Conservation (phyloP, 768 basidiomycete species). For the Auriculariales sp. region DNA sequence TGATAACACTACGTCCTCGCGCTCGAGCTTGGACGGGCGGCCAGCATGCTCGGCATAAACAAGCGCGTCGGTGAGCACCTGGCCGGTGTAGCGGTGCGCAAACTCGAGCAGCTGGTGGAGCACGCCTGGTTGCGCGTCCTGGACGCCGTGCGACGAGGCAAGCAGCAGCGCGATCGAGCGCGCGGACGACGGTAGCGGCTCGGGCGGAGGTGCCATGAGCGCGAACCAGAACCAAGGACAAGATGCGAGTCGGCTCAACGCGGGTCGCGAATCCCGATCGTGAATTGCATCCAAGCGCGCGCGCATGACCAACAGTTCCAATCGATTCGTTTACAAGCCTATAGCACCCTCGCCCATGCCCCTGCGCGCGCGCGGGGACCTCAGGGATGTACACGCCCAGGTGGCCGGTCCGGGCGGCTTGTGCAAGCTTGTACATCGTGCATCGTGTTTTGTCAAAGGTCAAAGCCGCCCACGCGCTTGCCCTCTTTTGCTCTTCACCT, state of each 20-base stretch:
- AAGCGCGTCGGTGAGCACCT: slow-evolving; percentile 71
- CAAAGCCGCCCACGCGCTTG: too few species aligned
- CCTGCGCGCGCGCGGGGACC: background rate
- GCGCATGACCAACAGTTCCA: background rate
- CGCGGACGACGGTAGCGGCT: slow-evolving; percentile 73
- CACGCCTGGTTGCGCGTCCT: slow-evolving; percentile 76
- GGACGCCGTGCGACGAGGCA: slow-evolving; percentile 69
- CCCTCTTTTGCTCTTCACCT: too few species aligned
- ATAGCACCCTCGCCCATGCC: background rate
- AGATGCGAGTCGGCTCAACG: background rate
- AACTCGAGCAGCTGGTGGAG: slow-evolving; percentile 81
- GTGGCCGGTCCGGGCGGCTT: background rate
- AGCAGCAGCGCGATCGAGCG: slow-evolving; percentile 71
- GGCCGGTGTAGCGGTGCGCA: slow-evolving; percentile 68
- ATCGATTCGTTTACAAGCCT: too few species aligned
- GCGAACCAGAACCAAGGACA: background rate
- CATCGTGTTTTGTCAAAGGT: too few species aligned
- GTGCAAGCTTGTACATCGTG: too few species aligned
- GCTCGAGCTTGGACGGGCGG: slow-evolving; percentile 60
- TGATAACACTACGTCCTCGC: slow-evolving; percentile 69
- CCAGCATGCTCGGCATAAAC: slow-evolving; percentile 84
- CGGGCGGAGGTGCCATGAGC: slow-evolving; percentile 15
- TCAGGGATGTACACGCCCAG: background rate
- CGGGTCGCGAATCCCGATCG: background rate
- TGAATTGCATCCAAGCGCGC: background rate